Evolutionary conservation across 2,329 filamentous ascomycete species (phyloP), one percentile per base, ranked within the genome.

Genomic region (Penicillium sp.): DNA sequence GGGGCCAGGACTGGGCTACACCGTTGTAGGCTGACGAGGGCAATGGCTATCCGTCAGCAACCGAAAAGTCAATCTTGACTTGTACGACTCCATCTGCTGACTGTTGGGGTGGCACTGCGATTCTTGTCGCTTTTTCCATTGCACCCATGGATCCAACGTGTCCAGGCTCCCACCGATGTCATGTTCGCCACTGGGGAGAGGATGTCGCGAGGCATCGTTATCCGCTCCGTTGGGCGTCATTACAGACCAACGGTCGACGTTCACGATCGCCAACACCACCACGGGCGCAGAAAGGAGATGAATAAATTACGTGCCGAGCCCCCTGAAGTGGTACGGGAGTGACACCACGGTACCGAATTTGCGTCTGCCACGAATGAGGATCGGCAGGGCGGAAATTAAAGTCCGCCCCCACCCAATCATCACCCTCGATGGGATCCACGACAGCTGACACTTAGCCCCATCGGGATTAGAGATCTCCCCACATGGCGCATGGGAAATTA

Each of bases 361-460:
- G 53, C 13, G 37, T n/a, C 26, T 11, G 22, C n/a, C 38, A 51
- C 45, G 55, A 49, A 58, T 60, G 48, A 42, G 22, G 68, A 70
- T 68, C 68, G 59, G 56, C 68, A 67, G 45, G 59, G 57, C 61
- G 63, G 68, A 68, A 67, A 70, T 68, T 65, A 65, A 54, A 60
- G 52, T 16, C 8, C 8, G 6, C 8, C 10, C 2, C 19, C 6
- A 1, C 2, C 65, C 62, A 69, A 68, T 65, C 43, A 65, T 0
- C 40, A 0, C 0, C 0, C 1, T 2, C 1, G 0, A 2, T 0
- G 1, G 13, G 14, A 22, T 14, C 57, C 49, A 60, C 43, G 25
- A 1, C 0, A 57, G 53, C 56, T 65, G 56, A 54, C 60, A 60
- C 62, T 56, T 64, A 46, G 1, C 67, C 52, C 3, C 0, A 56